These are phyloP conservation scores for Candida ficus DNA, from an alignment of 805 yeast species.

Conservation along the genomic window DNA sequence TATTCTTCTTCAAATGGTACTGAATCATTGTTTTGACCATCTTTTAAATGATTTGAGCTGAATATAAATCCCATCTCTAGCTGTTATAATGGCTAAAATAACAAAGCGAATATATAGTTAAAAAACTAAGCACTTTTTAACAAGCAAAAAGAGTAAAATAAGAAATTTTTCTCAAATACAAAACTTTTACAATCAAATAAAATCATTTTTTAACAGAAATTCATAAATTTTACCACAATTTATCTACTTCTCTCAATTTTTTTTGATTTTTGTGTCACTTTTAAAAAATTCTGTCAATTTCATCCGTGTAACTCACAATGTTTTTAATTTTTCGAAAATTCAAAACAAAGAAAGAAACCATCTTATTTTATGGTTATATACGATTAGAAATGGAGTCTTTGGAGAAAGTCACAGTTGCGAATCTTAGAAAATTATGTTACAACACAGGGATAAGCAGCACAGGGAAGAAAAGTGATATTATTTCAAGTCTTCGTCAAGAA, in stretches of 20 bases:
- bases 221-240: too few species aligned
- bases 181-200: too few species aligned
- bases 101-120: too few species aligned
- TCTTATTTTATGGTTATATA: too few species aligned
- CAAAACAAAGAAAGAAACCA: not conserved
- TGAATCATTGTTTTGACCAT: not conserved
- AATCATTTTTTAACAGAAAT: too few species aligned
- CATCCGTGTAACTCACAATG: too few species aligned
- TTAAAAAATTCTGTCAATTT: not conserved
- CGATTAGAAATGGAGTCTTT: slow-evolving; percentile 11
- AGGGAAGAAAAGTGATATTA: slow-evolving; percentile 14
- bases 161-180: too few species aligned
- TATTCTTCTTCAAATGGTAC: slow-evolving; percentile 10
- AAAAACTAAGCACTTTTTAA: too few species aligned
- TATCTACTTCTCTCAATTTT: not conserved
- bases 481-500: slow-evolving; percentile 4
- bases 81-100: too few species aligned
- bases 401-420: slow-evolving; percentile 10
- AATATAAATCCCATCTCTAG: slow-evolving; percentile 11
- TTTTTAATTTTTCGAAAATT: too few species aligned
- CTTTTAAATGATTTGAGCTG: not conserved
- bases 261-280: not conserved
- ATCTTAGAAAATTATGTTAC: slow-evolving; percentile 14
- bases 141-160: too few species aligned
- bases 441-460: slow-evolving; percentile 13